A percentile compares a stretch with the other conserved stretches of the same genome.
Conservation (phyloP, 2,329 filamentous ascomycete genomes). For the Ceratocystis papillata region DNA sequence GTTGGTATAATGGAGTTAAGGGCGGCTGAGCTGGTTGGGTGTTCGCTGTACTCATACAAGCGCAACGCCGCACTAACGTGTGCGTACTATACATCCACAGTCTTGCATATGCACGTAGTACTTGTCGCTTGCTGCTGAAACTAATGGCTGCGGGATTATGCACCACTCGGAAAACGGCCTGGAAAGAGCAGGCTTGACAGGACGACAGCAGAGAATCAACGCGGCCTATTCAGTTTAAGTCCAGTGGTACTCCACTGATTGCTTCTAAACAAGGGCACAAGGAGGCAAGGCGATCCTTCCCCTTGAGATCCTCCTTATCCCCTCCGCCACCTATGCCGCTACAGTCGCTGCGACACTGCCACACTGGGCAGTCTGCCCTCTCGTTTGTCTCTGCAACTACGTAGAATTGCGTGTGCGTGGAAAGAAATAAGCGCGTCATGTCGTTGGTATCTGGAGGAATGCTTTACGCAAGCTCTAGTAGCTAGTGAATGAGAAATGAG, state of each 20-base stretch:
- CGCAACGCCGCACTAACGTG: background rate
- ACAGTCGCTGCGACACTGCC: background rate
- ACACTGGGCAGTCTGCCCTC: background rate
- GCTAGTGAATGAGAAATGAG: background rate
- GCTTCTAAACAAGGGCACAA: background rate
- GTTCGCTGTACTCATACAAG: background rate
- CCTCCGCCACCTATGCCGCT: background rate
- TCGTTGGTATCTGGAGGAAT: too few species aligned
- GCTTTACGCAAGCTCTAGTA: background rate
- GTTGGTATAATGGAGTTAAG: background rate
- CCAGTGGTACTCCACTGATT: too few species aligned
- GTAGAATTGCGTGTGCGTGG: too few species aligned
- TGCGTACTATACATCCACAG: background rate
- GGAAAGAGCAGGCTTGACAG: background rate
- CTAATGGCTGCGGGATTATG: background rate
- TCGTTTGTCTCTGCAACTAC: too few species aligned
- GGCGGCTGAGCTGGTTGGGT: too few species aligned
- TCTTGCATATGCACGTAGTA: background rate
- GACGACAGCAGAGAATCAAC: background rate
- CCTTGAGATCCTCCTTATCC: background rate
- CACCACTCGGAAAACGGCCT: background rate
- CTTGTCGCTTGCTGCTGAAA: slow-evolving; percentile 6
- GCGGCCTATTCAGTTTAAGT: background rate
- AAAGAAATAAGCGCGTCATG: too few species aligned
- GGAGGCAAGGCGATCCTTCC: background rate